A percentile compares a stretch with the other conserved stretches of the same genome.
Conservation (phyloP, 2,329 filamentous ascomycete species). For the Botryotinia convoluta region DNA sequence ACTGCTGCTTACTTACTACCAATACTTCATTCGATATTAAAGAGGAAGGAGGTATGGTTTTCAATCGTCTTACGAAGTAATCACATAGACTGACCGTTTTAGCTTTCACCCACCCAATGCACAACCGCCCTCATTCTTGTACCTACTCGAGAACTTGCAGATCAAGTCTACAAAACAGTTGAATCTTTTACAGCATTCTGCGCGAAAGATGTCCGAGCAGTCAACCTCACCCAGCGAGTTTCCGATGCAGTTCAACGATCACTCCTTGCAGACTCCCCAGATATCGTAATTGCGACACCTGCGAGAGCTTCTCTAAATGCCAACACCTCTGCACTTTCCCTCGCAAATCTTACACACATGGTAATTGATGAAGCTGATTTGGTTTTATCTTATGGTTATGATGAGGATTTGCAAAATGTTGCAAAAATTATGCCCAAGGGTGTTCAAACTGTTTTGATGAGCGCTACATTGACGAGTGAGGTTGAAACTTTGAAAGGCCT, state of each 20-base stretch:
- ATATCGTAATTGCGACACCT: conserved; percentile 88
- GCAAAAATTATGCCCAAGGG: conserved; percentile 76
- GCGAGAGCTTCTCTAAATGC: conserved; percentile 78
- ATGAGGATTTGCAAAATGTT: conserved; percentile 81
- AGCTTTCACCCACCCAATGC: conserved; percentile 51
- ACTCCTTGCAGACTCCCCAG: conserved; percentile 78
- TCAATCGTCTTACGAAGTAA: neutral
- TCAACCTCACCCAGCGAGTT: conserved; percentile 88
- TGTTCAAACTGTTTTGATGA: conserved; percentile 90
- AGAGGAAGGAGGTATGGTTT: conserved; percentile 61
- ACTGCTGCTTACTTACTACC: conserved; percentile 94
- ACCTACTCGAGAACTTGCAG: conserved; percentile 89
- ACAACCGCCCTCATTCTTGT: conserved; percentile 86
- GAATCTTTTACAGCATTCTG: conserved; percentile 78
- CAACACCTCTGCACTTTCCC: conserved; percentile 66
- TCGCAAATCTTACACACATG: conserved; percentile 67
- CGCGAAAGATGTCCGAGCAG: conserved; percentile 74
- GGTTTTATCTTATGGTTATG: conserved; percentile 90
- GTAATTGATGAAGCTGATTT: conserved; percentile 95
- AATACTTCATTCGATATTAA: conserved; percentile 79
- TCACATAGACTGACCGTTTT: conserved; percentile 23
- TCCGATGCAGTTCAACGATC: conserved; percentile 86
- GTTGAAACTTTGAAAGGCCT: conserved; percentile 80
- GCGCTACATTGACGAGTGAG: conserved; percentile 85
- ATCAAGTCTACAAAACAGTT: conserved; percentile 80